A percentile compares a stretch with the other conserved stretches of the same genome.
Evolutionary conservation across 1,139 yeast species (phyloP).

Genomic region (Pichia sp.): DNA sequence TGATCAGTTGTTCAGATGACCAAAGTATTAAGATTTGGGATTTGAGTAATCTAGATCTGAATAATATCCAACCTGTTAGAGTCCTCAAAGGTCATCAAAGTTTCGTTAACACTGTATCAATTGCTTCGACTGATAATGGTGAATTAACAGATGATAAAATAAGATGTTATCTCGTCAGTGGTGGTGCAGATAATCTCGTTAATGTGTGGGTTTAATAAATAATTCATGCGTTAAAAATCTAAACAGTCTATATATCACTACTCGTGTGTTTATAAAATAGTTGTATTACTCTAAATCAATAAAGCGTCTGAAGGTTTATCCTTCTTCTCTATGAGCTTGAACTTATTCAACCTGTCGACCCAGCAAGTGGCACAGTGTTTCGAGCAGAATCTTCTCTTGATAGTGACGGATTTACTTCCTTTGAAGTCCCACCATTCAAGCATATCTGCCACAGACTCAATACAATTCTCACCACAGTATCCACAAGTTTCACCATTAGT

Average conservation of each 20-base stretch:
- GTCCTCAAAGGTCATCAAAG: conserved; percentile 69
- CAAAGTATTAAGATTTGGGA: conserved; percentile 81
- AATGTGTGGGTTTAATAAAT: conserved; percentile 47
- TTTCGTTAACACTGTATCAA: conserved; percentile 62
- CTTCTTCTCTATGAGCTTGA: conserved; percentile 4
- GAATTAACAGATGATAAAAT: conserved; percentile 37
- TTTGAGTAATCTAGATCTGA: conserved; percentile 41
- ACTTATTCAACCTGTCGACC: conserved; percentile 24
- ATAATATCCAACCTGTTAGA: conserved; percentile 45
- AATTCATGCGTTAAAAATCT: background rate
- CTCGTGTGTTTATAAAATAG: too few relatives aligned
- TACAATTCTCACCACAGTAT: conserved; percentile 41
- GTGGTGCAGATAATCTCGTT: conserved; percentile 56
- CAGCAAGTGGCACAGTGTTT: conserved; percentile 40
- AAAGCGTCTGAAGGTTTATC: too few relatives aligned
- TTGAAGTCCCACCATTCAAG: conserved; percentile 63
- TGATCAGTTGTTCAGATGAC: conserved; percentile 81
- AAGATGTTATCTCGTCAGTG: conserved; percentile 58
- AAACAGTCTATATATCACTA: background rate
- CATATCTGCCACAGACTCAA: conserved; percentile 52
- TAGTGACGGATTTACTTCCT: conserved; percentile 40
- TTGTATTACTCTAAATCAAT: too few relatives aligned
- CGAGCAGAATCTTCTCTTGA: conserved; percentile 46
- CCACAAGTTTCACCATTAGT: conserved; percentile 50
- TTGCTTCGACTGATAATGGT: conserved; percentile 44